phyloP scores from a whole-genome alignment of 768 basidiomycete species.

The Phlebiopsis gigantea region DNA sequence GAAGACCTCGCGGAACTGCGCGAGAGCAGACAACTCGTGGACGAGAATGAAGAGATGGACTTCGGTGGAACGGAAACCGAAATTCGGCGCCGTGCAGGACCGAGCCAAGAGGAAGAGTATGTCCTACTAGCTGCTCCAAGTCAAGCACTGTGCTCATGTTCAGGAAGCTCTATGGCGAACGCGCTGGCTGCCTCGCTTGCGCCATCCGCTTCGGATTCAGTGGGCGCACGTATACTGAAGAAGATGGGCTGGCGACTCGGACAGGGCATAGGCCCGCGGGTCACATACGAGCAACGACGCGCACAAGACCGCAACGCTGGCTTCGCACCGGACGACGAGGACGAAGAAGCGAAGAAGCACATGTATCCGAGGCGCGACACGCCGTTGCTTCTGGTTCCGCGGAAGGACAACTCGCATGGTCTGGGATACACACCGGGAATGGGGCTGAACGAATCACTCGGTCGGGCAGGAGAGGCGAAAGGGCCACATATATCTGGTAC shows the following conservation, averaged over 20 bases:
- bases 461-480: conserved; percentile 24
- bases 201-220: conserved; percentile 71
- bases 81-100: conserved; percentile 26
- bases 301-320: conserved; percentile 57
- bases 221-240: conserved; percentile 80
- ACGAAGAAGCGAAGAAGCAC: conserved; percentile 83
- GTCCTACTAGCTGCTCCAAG: conserved; percentile 16
- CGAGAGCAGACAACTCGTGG: conserved; percentile 69
- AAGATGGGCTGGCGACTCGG: conserved; percentile 96
- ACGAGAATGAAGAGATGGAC: conserved; percentile 77
- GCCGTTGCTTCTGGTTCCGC: conserved; percentile 49
- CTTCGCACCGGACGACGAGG: conserved; percentile 35
- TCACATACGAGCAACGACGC: conserved; percentile 71
- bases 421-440: conserved; percentile 72
- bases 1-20: conserved; percentile 86
- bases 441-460: conserved; percentile 56
- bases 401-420: conserved; percentile 78
- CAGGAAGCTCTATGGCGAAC: conserved; percentile 51
- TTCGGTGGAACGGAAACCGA: conserved; percentile 53
- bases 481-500: conserved; percentile 59
- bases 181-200: conserved; percentile 63
- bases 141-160: neutral
- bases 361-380: conserved; percentile 82
- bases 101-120: conserved; percentile 47
- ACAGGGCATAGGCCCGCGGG: conserved; percentile 88